Evolutionary conservation across 2,329 filamentous ascomycete species (phyloP).

Genomic region (Exophiala dermatitidis): DNA sequence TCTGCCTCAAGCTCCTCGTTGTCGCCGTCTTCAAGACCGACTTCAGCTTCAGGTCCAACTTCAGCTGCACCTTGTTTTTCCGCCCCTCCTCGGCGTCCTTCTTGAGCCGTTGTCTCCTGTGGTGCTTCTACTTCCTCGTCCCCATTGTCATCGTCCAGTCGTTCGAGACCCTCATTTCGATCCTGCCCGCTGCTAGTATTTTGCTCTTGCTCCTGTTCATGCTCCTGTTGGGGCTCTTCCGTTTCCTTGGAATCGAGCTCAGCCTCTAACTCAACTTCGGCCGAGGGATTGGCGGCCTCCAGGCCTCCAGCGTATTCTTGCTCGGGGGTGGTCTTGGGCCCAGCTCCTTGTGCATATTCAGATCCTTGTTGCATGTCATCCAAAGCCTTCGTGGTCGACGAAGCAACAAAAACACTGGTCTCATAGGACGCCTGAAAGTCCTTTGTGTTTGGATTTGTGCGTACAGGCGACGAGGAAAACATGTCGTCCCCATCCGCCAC

Average conservation of each 20-base stretch:
- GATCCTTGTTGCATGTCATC: not conserved
- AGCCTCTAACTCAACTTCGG: not conserved
- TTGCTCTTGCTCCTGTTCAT: too few relatives aligned
- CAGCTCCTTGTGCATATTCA: not conserved
- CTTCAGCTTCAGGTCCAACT: not conserved
- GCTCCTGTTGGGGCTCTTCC: too few relatives aligned
- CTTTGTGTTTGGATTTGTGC: not conserved
- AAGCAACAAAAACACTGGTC: not conserved
- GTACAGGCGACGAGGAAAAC: conserved; percentile 20
- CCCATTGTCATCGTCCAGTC: not conserved
- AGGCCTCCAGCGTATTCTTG: too few relatives aligned
- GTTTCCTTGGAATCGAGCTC: too few relatives aligned
- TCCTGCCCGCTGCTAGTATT: too few relatives aligned
- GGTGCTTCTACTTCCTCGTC: not conserved
- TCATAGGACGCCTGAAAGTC: not conserved
- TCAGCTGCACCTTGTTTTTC: not conserved
- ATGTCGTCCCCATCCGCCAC: conserved; percentile 13
- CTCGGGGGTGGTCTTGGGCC: not conserved
- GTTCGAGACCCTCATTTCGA: too few relatives aligned
- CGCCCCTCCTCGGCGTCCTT: not conserved
- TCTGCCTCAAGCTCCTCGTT: conserved; percentile 13
- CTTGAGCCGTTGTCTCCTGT: not conserved
- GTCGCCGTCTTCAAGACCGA: conserved; percentile 1
- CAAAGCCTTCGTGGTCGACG: not conserved
- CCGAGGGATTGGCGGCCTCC: too few relatives aligned